A percentile compares a stretch with the other conserved stretches of the same genome.
Evolutionary conservation across 2,329 filamentous ascomycete species (phyloP).

Genomic region (Bipolaris gigantea): DNA sequence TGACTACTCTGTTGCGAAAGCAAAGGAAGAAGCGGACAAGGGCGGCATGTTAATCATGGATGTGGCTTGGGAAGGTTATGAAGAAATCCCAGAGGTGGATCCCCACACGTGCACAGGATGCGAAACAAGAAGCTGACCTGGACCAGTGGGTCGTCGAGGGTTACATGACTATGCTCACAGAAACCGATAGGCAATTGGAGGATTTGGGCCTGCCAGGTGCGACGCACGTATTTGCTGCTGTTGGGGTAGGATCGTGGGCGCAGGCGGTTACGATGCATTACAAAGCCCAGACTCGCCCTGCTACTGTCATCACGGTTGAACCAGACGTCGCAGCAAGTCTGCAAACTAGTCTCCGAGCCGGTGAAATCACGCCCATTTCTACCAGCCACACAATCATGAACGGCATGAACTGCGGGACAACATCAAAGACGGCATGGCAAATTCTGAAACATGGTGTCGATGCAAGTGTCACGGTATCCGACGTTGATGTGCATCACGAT

Average conservation of each 20-base stretch:
- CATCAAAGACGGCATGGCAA: conserved; percentile 67
- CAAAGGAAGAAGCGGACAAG: conserved; percentile 48
- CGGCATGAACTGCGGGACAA: conserved; percentile 72
- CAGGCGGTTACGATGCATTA: conserved; percentile 69
- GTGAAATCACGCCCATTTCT: conserved; percentile 52
- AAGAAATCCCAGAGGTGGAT: conserved; percentile 62
- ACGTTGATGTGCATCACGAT: conserved; percentile 63
- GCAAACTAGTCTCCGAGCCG: conserved; percentile 53
- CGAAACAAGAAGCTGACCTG: conserved; percentile 5
- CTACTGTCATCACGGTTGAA: conserved; percentile 67
- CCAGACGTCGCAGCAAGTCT: conserved; percentile 66
- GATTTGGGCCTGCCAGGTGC: conserved; percentile 42
- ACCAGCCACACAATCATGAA: conserved; percentile 71
- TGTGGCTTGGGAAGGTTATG: conserved; percentile 66
- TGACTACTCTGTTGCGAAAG: conserved; percentile 61
- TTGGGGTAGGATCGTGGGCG: conserved; percentile 73
- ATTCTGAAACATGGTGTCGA: conserved; percentile 61
- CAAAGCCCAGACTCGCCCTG: conserved; percentile 50
- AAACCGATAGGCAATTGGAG: conserved; percentile 65
- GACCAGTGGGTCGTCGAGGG: conserved; percentile 74
- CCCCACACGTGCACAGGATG: conserved; percentile 4
- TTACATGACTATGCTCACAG: conserved; percentile 71
- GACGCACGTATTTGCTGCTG: conserved; percentile 63
- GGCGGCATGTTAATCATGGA: conserved; percentile 67
- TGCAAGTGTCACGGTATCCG: conserved; percentile 62